A percentile compares a stretch with the other conserved stretches of the same genome.
These are phyloP conservation scores for Volvariella volvacea DNA, from an alignment of 1,284 basidiomycete genomes.

Conservation along the genomic window DNA sequence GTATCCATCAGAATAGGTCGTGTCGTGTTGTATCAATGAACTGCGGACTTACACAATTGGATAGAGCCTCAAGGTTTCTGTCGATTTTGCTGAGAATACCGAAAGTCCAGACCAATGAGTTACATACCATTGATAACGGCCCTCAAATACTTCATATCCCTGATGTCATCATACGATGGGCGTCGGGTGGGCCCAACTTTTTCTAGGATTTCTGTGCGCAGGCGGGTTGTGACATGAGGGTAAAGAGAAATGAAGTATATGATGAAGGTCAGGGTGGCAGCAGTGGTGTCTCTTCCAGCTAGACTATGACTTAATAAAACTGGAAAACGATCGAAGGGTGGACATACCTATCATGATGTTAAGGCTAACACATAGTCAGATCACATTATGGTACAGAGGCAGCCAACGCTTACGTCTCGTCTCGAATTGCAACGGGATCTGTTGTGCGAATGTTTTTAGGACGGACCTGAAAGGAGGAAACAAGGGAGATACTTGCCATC, in stretches of 20 bases:
- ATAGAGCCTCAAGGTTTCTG: constrained; percentile 55
- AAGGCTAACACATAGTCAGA: background rate
- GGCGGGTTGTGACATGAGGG: constrained; percentile 31
- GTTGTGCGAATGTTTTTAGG: constrained; percentile 6
- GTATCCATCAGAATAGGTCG: no score
- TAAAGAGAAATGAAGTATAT: constrained; percentile 46
- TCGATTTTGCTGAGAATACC: no score
- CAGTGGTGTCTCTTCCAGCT: constrained; percentile 19
- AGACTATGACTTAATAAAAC: no score
- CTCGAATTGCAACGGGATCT: constrained; percentile 16
- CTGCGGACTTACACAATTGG: constrained; percentile 50
- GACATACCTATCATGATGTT: constrained; percentile 7
- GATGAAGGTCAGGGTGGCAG: constrained; percentile 38
- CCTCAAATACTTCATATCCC: constrained; percentile 43
- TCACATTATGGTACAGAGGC: no score
- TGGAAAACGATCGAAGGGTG: no score
- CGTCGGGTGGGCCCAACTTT: constrained; percentile 29
- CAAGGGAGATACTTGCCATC: constrained; percentile 17
- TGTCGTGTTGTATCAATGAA: no score
- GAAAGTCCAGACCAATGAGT: background rate
- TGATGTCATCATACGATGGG: constrained; percentile 39
- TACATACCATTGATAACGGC: constrained; percentile 41
- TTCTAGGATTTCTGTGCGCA: constrained; percentile 41
- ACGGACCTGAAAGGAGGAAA: background rate
- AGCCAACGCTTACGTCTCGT: constrained; percentile 6